Conservation (phyloP, 441 rosid species). For the Jatropha podagrica region DNA sequence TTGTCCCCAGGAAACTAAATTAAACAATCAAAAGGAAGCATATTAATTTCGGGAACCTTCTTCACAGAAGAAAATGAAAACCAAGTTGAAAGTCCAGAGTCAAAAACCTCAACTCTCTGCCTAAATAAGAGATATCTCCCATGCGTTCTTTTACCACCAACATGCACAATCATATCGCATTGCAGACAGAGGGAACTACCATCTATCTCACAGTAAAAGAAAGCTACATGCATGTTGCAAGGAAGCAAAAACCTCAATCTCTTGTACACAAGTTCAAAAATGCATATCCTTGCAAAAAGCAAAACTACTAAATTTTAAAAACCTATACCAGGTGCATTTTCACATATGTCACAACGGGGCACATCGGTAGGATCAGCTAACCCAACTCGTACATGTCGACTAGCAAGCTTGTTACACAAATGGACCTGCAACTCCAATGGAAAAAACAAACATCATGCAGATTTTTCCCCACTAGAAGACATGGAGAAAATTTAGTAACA, state of each 20-base stretch:
- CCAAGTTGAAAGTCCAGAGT: constrained; percentile 15
- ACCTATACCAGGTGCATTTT: constrained; percentile 77
- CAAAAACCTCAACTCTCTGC: constrained; percentile 77
- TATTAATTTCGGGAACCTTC: constrained; percentile 16
- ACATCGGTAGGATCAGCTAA: constrained; percentile 76
- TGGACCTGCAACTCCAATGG: constrained; percentile 61
- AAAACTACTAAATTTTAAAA: neutral
- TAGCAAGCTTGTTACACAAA: constrained; percentile 87
- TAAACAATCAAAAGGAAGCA: constrained; percentile 22
- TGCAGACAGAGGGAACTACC: constrained; percentile 81
- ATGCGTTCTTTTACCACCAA: constrained; percentile 81
- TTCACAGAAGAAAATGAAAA: constrained; percentile 13
- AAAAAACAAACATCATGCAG: neutral
- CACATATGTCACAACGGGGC: constrained; percentile 89
- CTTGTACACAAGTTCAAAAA: neutral
- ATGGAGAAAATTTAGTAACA: neutral
- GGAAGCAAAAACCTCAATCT: constrained; percentile 27
- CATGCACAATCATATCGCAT: constrained; percentile 78
- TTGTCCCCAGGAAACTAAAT: constrained; percentile 80
- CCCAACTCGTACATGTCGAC: constrained; percentile 84
- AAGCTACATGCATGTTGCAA: constrained; percentile 49
- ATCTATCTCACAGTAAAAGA: constrained; percentile 83
- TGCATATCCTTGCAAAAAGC: constrained; percentile 1
- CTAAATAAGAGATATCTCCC: constrained; percentile 65
- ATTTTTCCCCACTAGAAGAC: neutral